Base-by-base conservation (phyloP, 805 yeast species). In the Teunomyces stri region DNA sequence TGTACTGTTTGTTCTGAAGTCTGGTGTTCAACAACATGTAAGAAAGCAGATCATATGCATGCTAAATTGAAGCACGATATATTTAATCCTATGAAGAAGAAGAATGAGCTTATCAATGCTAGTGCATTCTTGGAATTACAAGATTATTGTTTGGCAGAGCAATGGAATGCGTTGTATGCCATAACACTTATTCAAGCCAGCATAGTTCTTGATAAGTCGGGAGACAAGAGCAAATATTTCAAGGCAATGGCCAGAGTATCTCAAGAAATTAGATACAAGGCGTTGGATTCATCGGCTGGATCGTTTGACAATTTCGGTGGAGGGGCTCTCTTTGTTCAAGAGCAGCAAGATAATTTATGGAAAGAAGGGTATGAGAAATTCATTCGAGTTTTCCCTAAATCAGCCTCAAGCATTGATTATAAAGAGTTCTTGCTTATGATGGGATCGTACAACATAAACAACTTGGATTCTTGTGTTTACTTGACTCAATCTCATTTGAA, bases 401-500 rank as follows among this genome's bases (percentile, higher is more conserved):
- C 50, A 11, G 48, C 68, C 40, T 56, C 58, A 0, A 54, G 58
- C 2, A 46, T 71, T 7, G 52, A 74, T 12, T 80, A 77, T 53
- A 80, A 81, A 29, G 82, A 79, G 49, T 89, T 74, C 57, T 62
- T 86, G 61, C 67, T 64, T 47, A 80, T 80, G 65, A 64, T 88
- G 55, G 96, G 96, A 1, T 78, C 83, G 49, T 85, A 82, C 59
- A 85, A 87, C 64, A 78, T 88, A 55, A 88, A 88, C 65, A 85
- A 87, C 56, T 69, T 84, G 44, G 84, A 82, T 45, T 82, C 85
- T 2, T 78, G 81, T 42, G 58, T 87, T 13, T 88, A 73, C 60
- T 70, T 81, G 50, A 59, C 75, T 6, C 86, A 85, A 51, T 81
- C 94, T 0, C 87, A 86, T 58, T 67, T 88, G 57, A 88, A 88